phyloP scores from a whole-genome alignment of 2,329 filamentous ascomycete species.

The Aureobasidium subglaciale region DNA sequence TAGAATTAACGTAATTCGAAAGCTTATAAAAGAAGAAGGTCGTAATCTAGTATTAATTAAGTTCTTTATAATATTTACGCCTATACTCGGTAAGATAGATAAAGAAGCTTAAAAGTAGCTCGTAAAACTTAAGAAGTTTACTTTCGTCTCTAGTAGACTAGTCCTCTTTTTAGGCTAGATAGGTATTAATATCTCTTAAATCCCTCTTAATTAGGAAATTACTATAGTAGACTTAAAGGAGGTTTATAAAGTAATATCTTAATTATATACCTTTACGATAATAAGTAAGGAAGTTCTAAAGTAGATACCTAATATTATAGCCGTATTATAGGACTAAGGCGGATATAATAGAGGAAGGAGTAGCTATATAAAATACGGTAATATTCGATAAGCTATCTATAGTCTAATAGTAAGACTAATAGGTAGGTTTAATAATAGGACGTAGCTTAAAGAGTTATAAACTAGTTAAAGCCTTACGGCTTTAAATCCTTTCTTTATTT shows the following conservation, averaged over 20 bases:
- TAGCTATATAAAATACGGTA: too few species aligned
- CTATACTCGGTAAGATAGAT: slow-evolving; percentile 30
- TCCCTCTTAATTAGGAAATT: slow-evolving; percentile 51
- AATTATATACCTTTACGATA: slow-evolving; percentile 44
- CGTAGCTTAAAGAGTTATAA: too few species aligned
- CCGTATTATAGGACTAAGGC: too few species aligned
- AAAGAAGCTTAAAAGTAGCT: slow-evolving; percentile 47
- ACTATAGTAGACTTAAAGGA: slow-evolving; percentile 49
- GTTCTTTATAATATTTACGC: slow-evolving; percentile 37
- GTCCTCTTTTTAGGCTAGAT: slow-evolving; percentile 53
- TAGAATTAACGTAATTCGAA: slow-evolving; percentile 48
- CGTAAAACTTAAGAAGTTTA: slow-evolving; percentile 45
- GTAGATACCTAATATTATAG: slow-evolving; percentile 41
- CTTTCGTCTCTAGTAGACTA: slow-evolving; percentile 46
- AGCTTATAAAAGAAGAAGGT: slow-evolving; percentile 44
- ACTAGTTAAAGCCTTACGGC: too few species aligned
- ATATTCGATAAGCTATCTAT: too few species aligned
- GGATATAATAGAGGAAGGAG: too few species aligned
- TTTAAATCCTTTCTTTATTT: too few species aligned
- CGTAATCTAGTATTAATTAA: slow-evolving; percentile 52
- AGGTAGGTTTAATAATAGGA: too few species aligned
- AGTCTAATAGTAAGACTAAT: too few species aligned
- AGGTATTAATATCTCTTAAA: slow-evolving; percentile 53
- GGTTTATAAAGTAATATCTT: slow-evolving; percentile 44
- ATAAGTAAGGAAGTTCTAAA: slow-evolving; percentile 41